Base-by-base conservation (phyloP, 257 asterid species). In the Petunia secreta region DNA sequence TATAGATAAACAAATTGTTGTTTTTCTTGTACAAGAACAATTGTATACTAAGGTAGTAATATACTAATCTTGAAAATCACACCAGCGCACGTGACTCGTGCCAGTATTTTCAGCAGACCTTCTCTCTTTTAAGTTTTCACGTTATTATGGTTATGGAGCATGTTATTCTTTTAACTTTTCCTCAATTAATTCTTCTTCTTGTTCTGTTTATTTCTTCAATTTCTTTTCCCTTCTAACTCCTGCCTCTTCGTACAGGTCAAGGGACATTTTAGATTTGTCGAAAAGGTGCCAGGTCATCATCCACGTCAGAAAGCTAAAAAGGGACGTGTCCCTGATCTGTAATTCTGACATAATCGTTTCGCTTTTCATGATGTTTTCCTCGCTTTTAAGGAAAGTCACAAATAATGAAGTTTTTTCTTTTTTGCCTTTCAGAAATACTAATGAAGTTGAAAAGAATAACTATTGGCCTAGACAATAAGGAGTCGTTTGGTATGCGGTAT, bases 41-140 rank as follows among this genome's bases (percentile, higher is more conserved):
- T 25, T 25, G 25, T 25, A 25, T 25, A 25, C 25, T 25, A 25
- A 25, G 25, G 25, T 25, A 25, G 25, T 15, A 59, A 59, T 16
- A 46, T 16, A 58, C 9, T 48, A 48, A 71, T 71, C 77, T 71
- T 71, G 77, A 71, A 71, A 71, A 48, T 34, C 58, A 71, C 77
- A 71, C 34, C 37, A 71, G 11, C 11, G 34, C 77, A 71, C 77
- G 62, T 71, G 77, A 48, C 34, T 48, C 2, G 77, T 71, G 44
- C 34, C 77, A 71, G 77, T 10, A 2, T 71, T 71, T 10, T 48
- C 6, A 48, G 77, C 34, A 71, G 77, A 71, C n/a, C 13, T 71
- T 71, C 50, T 25, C 25, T 25, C 11, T 9, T 39, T 69, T 4
- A 46, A 16, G 43, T 69, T 46, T 69, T 48, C 76, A 68, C 59